Conservation (phyloP, 257 asterid genomes). For the Jacaranda mimosifolia region DNA sequence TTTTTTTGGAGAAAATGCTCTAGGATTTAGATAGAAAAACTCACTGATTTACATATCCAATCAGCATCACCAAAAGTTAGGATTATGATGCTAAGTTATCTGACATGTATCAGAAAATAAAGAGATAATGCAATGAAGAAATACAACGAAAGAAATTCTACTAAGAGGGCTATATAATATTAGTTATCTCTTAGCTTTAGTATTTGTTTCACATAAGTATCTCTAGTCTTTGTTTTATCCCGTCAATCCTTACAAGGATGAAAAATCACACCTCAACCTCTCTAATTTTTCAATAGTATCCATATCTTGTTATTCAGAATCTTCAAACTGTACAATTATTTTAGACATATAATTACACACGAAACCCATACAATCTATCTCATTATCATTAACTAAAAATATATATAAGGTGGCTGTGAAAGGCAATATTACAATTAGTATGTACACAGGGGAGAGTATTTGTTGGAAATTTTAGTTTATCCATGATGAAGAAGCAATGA, state of each 20-base stretch:
- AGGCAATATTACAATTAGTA: neutral
- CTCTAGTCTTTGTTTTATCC: neutral
- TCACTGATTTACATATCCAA: constrained; percentile 1
- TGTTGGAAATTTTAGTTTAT: too few species aligned
- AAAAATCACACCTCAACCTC: neutral
- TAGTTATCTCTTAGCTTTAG: neutral
- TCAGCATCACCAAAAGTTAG: neutral
- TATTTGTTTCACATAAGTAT: neutral
- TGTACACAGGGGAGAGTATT: neutral
- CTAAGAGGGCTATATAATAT: neutral
- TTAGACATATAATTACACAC: neutral
- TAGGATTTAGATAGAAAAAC: neutral
- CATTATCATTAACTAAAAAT: too few species aligned
- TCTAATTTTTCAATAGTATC: neutral
- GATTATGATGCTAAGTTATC: neutral
- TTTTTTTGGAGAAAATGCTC: neutral
- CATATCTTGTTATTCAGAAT: neutral
- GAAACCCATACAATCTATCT: neutral
- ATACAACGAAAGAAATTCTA: neutral
- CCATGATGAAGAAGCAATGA: neutral
- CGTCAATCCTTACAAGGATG: neutral
- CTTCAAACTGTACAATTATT: neutral
- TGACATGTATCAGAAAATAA: neutral
- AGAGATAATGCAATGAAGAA: neutral
- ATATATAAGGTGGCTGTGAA: neutral